A percentile compares a stretch with the other conserved stretches of the same genome.
These are phyloP conservation scores for Grigorovia transvaalensis DNA, from an alignment of 805 yeast species.

Conservation along the genomic window DNA sequence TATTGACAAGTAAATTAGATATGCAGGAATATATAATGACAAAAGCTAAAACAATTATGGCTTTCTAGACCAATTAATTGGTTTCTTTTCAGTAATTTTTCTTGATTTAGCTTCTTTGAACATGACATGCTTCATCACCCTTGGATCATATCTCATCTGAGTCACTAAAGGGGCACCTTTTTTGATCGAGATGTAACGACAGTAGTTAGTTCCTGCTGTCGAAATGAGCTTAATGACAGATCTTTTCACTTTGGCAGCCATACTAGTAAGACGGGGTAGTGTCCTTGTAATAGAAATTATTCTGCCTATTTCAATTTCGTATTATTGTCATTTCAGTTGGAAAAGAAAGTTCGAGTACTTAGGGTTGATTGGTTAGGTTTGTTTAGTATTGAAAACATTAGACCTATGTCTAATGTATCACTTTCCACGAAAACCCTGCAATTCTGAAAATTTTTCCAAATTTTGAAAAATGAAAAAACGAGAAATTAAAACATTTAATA, in stretches of 20 bases:
- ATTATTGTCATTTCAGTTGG: too few species aligned
- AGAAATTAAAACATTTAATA: not conserved
- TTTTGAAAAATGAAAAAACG: not conserved
- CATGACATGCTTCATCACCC: conserved; percentile 82
- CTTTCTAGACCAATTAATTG: conserved; percentile 38
- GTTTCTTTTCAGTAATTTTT: conserved; percentile 49
- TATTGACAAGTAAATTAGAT: not conserved
- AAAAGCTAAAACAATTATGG: not conserved
- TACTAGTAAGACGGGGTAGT: conserved; percentile 1
- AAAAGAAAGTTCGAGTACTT: too few species aligned
- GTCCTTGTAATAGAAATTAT: too few species aligned
- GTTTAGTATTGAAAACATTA: too few species aligned
- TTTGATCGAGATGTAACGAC: conserved; percentile 69
- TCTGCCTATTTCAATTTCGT: too few species aligned
- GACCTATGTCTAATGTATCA: not conserved
- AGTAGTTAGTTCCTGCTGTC: conserved; percentile 82
- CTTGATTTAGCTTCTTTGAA: conserved; percentile 85
- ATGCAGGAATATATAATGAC: not conserved
- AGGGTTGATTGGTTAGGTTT: too few species aligned
- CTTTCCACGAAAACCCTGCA: not conserved
- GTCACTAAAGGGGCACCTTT: conserved; percentile 71
- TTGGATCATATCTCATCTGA: conserved; percentile 80
- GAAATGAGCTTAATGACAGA: conserved; percentile 81
- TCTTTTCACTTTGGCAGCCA: conserved; percentile 58
- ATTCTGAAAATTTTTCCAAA: not conserved